Evolutionary conservation across 83 land plant species (phyloP), one percentile per base, ranked within the genome.

Genomic region (Diphasiastrum complanatum): DNA sequence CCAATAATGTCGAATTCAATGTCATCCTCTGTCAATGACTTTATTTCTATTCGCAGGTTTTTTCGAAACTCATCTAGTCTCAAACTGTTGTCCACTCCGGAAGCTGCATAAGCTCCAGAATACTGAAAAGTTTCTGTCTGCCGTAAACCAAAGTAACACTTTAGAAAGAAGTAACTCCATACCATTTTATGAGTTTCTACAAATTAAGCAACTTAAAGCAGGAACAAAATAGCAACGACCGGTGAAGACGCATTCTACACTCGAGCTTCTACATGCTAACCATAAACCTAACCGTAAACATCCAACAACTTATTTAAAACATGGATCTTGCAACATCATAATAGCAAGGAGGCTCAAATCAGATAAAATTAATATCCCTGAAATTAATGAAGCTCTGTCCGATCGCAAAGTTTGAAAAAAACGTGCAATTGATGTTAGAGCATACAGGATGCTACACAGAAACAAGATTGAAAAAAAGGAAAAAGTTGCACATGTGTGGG

Each of bases 1-100:
- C 99, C 96, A 61, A 95, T 65, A 79, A 95, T 76, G 53, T 95
- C 99, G 60, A 95, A 95, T 59, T 95, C 96, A 25, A 95, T 89
- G 19, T 80, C 89, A 16, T 95, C 96, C 36, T 83, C 78, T 0
- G 76, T 69, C 23, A 83, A 51, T 10, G 75, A 72, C 47, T 64
- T 74, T 3, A 93, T 76, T 67, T 83, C 91, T 51, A 93, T 64
- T 27, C 67, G 65, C 36, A 89, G 84, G 51, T 84, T 69, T 28
- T 79, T 75, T 56, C 78, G 63, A 50, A 86, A 95, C 8, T 72
- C 64, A 0, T 68, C 76, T 41, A 89, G 30, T 1, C 70, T 66
- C 36, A 85, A 51, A 51, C 87, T 79, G 58, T 89, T 86, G 59
- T 89, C 97, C 22, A 81, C 74, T 16, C 87, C 87, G 64, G 64